Evolutionary conservation across 345 rosid genomes (phyloP), one percentile per base, ranked within the genome.

Genomic region (Orychophragmus violaceus): DNA sequence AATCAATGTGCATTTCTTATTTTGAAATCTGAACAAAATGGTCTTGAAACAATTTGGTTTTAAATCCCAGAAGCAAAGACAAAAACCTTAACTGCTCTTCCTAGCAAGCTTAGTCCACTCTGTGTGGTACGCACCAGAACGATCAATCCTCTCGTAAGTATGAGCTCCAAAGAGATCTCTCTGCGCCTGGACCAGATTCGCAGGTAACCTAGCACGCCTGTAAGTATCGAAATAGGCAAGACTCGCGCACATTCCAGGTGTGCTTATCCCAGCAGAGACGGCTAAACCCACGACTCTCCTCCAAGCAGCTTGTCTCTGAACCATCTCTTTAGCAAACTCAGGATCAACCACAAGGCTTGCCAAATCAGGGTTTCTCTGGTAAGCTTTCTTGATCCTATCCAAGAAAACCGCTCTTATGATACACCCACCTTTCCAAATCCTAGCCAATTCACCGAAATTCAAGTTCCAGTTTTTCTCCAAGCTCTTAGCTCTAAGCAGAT

Each of bases 401-500:
- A 94, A 80, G 71, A 90, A 93, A 62, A 93, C 96, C 0, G 97
- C 99, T 69, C 99, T 82, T 3, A 93, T 93, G 17, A 93, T 93
- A 44, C 97, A 93, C 5, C 99, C 99, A 2, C 97, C 99, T 79
- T 93, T 93, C 99, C 99, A 93, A 56, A 93, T 90, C 89, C 99
- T 64, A 0, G 96, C 99, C 61, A 93, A 18, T 54, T 93, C 99
- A 0, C 96, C 96, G 0, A 93, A 81, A 53, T 90, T 90, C 95
- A 93, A 78, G 66, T 82, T 79, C 99, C 99, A 93, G 3, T 82
- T 79, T 18, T 81, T 85, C 78, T 86, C 90, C 5, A 62, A 69
- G 62, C 99, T 90, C 91, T 88, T 94, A 1, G 95, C 96, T 73
- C 96, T 83, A 82, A 94, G 78, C 80, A 93, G 67, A 48, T 93